Evolutionary conservation across 352 stramenopile genomes (phyloP), one percentile per base, ranked within the genome.

Genomic region (Phytophthora fragariaefolia): DNA sequence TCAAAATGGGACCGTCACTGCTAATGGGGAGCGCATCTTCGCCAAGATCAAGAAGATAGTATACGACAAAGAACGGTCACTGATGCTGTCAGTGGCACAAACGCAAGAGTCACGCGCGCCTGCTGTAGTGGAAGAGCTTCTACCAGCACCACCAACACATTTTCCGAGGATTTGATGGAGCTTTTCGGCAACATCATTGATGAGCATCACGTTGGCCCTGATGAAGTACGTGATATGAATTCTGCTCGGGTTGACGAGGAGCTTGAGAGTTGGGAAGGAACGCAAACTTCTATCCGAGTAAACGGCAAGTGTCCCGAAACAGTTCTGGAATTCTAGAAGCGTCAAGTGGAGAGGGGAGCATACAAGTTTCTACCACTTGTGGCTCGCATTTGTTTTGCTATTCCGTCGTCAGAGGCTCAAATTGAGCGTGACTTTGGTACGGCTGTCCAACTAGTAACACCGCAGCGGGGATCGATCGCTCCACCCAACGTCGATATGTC

Each of bases 401-500:
- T 57, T 15, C 57, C 47, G 12, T 49, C 57, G 6, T 64, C 57
- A 6, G 51, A 46, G 1, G 46, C 57, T 4, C 23, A 64, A 42
- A 57, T 52, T 45, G 57, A 64, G 46, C 30, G 46, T 2, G 34
- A 43, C 30, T 56, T 64, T 45, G 20, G 56, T 32, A 46, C 30
- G 17, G 43, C 27, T 10, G 46, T 46, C 13, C 8, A 43, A 28
- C 17, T 56, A 17, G 45, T 64, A 23, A 26, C 8, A 4, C 43
- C 46, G 15, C 57, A 57, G 6, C 47, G 57, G 1, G 26, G 45
- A 10, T 53, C 42, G 2, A 5, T 34, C 28, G 28, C 28, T 34
- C 28, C 4, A 34, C 28, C 8, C 28, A 22, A 54, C 7, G 22
- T 62, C 3, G 43, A 62, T 53, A 53, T 62, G 55, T 52, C 17